Conservation (phyloP, 2,329 filamentous ascomycete genomes). For the Nothophoma quercina region DNA sequence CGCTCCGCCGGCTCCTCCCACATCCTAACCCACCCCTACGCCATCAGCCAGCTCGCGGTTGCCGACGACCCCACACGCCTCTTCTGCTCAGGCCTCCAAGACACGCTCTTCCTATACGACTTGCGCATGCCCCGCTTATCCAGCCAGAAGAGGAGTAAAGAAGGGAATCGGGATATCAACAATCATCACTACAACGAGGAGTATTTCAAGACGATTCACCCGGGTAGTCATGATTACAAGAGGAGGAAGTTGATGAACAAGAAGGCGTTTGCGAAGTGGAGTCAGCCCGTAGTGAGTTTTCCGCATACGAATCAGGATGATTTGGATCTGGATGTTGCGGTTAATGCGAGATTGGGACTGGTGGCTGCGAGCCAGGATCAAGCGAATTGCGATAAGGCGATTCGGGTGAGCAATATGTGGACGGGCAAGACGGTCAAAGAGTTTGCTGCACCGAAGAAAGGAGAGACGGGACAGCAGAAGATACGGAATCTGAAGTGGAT, state of each 20-base stretch:
- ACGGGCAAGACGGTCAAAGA: constrained; percentile 40
- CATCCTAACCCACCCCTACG: constrained; percentile 36
- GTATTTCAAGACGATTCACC: constrained; percentile 23
- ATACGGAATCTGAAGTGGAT: constrained; percentile 42
- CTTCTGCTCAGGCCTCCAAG: constrained; percentile 36
- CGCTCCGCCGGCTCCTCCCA: constrained; percentile 35
- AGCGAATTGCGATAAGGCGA: constrained; percentile 15
- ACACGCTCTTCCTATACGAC: constrained; percentile 43
- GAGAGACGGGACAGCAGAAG: neutral
- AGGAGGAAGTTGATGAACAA: constrained; percentile 25
- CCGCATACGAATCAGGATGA: constrained; percentile 37
- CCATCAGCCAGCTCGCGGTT: constrained; percentile 32
- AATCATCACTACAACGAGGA: constrained; percentile 24
- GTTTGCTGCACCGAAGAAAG: constrained; percentile 13
- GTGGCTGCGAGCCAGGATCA: constrained; percentile 43
- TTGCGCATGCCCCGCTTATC: constrained; percentile 30
- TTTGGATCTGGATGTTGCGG: constrained; percentile 37
- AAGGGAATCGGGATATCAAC: neutral
- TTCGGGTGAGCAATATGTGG: constrained; percentile 44
- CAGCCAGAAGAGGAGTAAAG: neutral
- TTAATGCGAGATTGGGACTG: constrained; percentile 39
- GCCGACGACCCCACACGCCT: constrained; percentile 38
- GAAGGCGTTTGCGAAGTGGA: constrained; percentile 20
- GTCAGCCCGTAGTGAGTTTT: constrained; percentile 40
- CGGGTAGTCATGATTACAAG: constrained; percentile 9